Base-by-base conservation (phyloP, 208 protist genomes). In the Wallacemonas sp. region DNA sequence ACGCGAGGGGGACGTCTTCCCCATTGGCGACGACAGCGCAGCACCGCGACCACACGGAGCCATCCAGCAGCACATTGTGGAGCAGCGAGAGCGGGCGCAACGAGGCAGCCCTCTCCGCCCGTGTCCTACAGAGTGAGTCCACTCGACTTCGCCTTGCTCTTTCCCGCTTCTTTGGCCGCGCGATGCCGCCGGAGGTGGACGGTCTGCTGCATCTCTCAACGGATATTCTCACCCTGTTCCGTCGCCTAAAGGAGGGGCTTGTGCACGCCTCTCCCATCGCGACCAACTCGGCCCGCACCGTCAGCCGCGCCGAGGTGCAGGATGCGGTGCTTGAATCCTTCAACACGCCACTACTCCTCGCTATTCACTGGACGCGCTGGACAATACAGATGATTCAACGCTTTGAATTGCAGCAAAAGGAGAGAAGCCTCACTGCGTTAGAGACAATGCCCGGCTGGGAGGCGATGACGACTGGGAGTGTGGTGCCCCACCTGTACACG, bases 321-420 rank as follows among this genome's bases (percentile, higher is more conserved):
- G 62, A 77, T 15, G 69, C 71, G 41, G 36, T 81, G 0, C 51
- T 75, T 21, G 65, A 73, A 2, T 81, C 75, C 47, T 66, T 79
- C 61, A 51, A 66, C n/a, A 72, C 42, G 45, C 82, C 71, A 22
- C 66, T 61, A 46, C 67, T 45, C 14, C 72, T 70, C n/a, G 58
- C 58, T 45, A 26, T 66, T 9, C 76, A 85, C 63, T 85, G 82
- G 82, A 67, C 68, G 19, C 64, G 64, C 14, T 47, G 75, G n/a
- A 67, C 65, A 6, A 42, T 49, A 9, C 21, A 47, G 15, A 62
- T 82, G 24, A 21, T 85, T 24, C 55, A 69, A 1, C 63, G 33
- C 1, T 71, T 82, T 11, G 55, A 77, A 47, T 39, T 66, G 11
- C 59, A 51, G 14, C 75, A 85, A 41, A 41, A 53, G 22, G 74